Conservation (phyloP, 208 protist species). For the Acanthamoeba sp. region DNA sequence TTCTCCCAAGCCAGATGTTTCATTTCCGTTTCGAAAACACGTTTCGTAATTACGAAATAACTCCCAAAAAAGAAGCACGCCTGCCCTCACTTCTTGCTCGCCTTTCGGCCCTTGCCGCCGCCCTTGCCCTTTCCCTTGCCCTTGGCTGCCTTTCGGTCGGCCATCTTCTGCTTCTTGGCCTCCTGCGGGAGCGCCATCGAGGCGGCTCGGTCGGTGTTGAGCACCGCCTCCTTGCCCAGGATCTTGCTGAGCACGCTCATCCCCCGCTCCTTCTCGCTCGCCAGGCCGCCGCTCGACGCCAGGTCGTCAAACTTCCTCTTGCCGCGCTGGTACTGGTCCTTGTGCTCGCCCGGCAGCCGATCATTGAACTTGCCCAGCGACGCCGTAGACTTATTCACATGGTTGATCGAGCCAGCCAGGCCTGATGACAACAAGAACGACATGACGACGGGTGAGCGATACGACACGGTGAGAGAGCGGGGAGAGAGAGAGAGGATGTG, state of each 20-base stretch:
- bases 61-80: background rate
- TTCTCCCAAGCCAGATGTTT: too few relatives aligned
- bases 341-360: constrained; percentile 53
- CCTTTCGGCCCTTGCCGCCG: constrained; percentile 34
- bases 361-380: constrained; percentile 77
- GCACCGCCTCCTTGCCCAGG: constrained; percentile 57
- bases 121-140: constrained; percentile 18
- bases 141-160: constrained; percentile 29
- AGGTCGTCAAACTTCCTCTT: constrained; percentile 75
- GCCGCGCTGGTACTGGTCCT: background rate
- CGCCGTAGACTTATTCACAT: constrained; percentile 64
- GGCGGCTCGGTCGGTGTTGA: constrained; percentile 47
- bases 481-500: background rate
- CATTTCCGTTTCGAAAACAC: too few relatives aligned
- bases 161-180: constrained; percentile 37
- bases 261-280: constrained; percentile 50
- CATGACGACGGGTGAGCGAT: background rate
- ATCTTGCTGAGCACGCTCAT: constrained; percentile 62
- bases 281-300: background rate
- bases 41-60: too few relatives aligned
- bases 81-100: background rate
- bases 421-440: background rate
- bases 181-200: constrained; percentile 29
- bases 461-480: background rate
- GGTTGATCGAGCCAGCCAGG: background rate